Conservation (phyloP, 2,329 filamentous ascomycete species). For the Hymenoscyphus fraxineus region DNA sequence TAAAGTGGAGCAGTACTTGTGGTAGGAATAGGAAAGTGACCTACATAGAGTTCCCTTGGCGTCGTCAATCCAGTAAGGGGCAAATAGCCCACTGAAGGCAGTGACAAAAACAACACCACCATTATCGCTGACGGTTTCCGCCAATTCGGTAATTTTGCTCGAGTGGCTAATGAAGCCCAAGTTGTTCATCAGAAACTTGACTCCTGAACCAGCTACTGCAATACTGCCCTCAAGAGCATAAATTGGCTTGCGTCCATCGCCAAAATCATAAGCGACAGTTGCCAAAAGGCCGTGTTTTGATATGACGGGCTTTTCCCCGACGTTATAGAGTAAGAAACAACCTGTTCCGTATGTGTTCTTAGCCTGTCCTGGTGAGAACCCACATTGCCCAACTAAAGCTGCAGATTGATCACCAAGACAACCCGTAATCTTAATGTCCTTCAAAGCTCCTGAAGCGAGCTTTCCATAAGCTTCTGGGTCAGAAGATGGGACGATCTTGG, state of each 20-base stretch:
- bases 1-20: background rate
- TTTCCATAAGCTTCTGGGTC: constrained; percentile 65
- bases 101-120: constrained; percentile 69
- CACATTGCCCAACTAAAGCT: constrained; percentile 75
- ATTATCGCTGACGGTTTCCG: constrained; percentile 61
- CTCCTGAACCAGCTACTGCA: constrained; percentile 70
- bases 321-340: constrained; percentile 81
- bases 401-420: constrained; percentile 80
- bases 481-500: constrained; percentile 74
- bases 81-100: constrained; percentile 69
- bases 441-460: constrained; percentile 57
- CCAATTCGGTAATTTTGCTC: constrained; percentile 61
- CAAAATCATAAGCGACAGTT: constrained; percentile 76
- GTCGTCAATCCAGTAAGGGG: constrained; percentile 74
- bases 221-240: constrained; percentile 77
- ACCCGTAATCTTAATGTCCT: constrained; percentile 68
- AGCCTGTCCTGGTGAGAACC: constrained; percentile 69
- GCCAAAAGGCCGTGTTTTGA: constrained; percentile 73
- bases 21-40: constrained; percentile 22
- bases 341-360: constrained; percentile 88
- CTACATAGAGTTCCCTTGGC: constrained; percentile 66
- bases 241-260: constrained; percentile 57
- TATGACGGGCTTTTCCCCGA: constrained; percentile 74
- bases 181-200: constrained; percentile 69
- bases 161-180: constrained; percentile 59